Base-by-base conservation (phyloP, 2,329 filamentous ascomycete species). In the Aspergillus transmontanensis region DNA sequence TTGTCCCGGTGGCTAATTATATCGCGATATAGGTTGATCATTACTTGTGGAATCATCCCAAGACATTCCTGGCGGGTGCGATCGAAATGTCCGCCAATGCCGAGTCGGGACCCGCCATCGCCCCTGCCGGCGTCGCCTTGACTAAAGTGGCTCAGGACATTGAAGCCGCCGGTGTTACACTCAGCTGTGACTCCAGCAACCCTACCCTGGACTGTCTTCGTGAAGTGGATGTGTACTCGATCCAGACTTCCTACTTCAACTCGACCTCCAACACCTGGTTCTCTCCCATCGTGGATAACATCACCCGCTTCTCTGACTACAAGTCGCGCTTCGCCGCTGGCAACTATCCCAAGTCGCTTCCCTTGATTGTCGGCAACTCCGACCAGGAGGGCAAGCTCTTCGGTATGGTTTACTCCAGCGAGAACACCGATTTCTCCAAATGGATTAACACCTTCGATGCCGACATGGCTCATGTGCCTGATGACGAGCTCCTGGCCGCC, bases 21-120 rank as follows among this genome's bases (percentile, higher is more conserved):
- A 30, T 16, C 14, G 26, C 10, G 6, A 0, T 51, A 6, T n/a
- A 54, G 51, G 51, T 69, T 36, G 68, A 70, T 48, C 62, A 70
- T 61, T 70, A 70, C 39, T 64, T 70, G 62, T 70, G 68, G 68
- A 70, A 64, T 32, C 68, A 70, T 57, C 68, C 68, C 7, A 32
- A 66, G 2, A 70, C 68, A 45, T 69, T 68, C 62, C 48, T 70
- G 21, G 68, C 68, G 6, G 67, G 68, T 51, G 68, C 68, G 14
- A 63, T 69, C 12, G 68, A 70, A 60, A 69, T 70, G 68, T 70
- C 68, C 6, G 68, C 68, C 51, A 70, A 70, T 26, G 67, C 67
- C 14, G 57, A 65, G 55, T 70, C 68, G 5, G 68, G 68, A 12
- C 68, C 68, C 19, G 68, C 64, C 14, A 45, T 57, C 41, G 57